These are phyloP conservation scores for Tolypocladium album DNA, from an alignment of 2,329 filamentous ascomycete species.

Conservation along the genomic window DNA sequence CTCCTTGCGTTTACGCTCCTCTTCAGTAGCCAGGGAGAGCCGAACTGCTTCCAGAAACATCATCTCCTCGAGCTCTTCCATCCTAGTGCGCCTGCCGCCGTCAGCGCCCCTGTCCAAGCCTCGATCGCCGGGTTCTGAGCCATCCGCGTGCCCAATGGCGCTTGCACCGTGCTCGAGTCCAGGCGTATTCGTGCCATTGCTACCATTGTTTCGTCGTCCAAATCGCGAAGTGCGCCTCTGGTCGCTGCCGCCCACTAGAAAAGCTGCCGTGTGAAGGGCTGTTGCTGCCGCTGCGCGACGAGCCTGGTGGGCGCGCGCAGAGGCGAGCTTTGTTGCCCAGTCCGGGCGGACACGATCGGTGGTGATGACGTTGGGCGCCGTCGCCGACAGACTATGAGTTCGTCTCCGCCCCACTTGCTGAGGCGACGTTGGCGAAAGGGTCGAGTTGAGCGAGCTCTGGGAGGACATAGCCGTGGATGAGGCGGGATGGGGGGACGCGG, in stretches of 20 bases:
- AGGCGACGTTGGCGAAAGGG: slow-evolving; percentile 29
- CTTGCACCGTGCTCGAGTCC: slow-evolving; percentile 8
- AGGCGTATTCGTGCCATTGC: slow-evolving; percentile 20
- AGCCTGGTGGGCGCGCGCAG: slow-evolving; percentile 75
- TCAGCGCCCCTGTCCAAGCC: slow-evolving; percentile 8
- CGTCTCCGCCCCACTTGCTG: slow-evolving; percentile 30
- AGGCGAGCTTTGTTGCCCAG: slow-evolving; percentile 81
- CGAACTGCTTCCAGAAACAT: slow-evolving; percentile 98
- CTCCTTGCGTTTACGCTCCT: slow-evolving; percentile 80
- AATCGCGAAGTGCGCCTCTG: slow-evolving; percentile 41
- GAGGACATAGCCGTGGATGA: slow-evolving; percentile 71
- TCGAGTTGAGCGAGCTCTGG: slow-evolving; percentile 64
- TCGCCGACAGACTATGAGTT: slow-evolving; percentile 62
- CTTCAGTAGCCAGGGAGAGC: slow-evolving; percentile 81
- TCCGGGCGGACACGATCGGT: slow-evolving; percentile 89
- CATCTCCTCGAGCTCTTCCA: slow-evolving; percentile 90
- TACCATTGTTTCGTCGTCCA: slow-evolving; percentile 41
- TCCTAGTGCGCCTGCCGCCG: slow-evolving; percentile 35
- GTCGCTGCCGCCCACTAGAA: slow-evolving; percentile 63
- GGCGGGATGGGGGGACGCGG: slow-evolving; percentile 26
- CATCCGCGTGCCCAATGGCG: slow-evolving; percentile 9
- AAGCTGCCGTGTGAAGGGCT: slow-evolving; percentile 87
- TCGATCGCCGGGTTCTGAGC: slow-evolving; percentile 12
- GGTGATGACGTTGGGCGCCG: slow-evolving; percentile 75
- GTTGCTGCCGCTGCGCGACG: slow-evolving; percentile 86